Conservation (phyloP, 2,329 filamentous ascomycete genomes). For the Trichoderma aggressivum region DNA sequence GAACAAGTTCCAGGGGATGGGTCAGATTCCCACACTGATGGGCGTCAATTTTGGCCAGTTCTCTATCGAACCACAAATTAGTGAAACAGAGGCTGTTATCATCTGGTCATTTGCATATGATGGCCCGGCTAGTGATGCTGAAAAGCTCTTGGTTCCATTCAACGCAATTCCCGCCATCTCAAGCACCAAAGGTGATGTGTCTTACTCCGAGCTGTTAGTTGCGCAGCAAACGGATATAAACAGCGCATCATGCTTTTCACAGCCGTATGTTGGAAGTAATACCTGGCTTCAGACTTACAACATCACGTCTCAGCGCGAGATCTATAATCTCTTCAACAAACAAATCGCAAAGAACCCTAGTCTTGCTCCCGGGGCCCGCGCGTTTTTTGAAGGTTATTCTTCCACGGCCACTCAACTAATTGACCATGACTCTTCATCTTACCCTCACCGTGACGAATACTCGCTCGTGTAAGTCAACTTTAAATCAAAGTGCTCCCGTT, state of each 20-base stretch:
- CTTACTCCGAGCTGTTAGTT: neutral
- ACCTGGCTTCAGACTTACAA: slow-evolving; percentile 4
- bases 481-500: accelerated
- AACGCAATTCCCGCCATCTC: neutral
- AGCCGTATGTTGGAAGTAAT: neutral
- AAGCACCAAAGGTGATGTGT: neutral
- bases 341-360: neutral
- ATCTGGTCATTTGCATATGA: slow-evolving; percentile 4
- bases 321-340: neutral
- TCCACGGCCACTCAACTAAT: neutral
- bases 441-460: slow-evolving; percentile 2
- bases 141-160: neutral
- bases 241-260: neutral
- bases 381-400: neutral
- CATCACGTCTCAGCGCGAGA: neutral
- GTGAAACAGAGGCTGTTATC: neutral
- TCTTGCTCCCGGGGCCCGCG: neutral
- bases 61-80: neutral
- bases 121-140: neutral
- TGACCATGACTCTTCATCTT: neutral
- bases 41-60: slow-evolving; percentile 6
- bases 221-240: neutral
- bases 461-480: neutral
- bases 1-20: neutral
- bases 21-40: neutral